Evolutionary conservation across 1,139 yeast genomes (phyloP), one percentile per base, ranked within the genome.

Genomic region (Diutina catenulata): DNA sequence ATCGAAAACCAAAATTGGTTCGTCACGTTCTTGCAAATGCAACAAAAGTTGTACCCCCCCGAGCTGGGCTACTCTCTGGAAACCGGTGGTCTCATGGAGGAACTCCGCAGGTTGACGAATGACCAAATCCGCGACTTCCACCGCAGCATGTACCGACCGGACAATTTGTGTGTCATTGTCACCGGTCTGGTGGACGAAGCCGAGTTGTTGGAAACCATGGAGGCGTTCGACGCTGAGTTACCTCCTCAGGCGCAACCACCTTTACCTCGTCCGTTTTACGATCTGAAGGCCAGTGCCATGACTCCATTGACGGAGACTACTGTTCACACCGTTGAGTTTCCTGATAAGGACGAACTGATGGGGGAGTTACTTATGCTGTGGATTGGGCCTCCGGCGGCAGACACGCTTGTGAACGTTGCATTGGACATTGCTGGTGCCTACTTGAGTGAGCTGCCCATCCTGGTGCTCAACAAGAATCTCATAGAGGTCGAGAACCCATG

Each of bases 61-160:
- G 61, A 69, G 3, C 80, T 91, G 21, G 95, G 94, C 2, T 93
- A 87, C 51, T 74, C 91, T 7, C 79, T 94, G 5, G 96, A 93
- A 56, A 88, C 98, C 6, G 98, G 99, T 36, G 99, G 99, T 0
- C 59, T 86, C 33, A 76, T 86, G 61, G 67, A 70, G 14, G 87
- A 84, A 43, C 68, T 93, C 45, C 74, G 97, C 43, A 68, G 65
- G 5, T 66, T 93, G 48, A 71, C 82, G 1, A 80, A 77, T 48
- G 81, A 78, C 1, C 77, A 80, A 39, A 91, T 93, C 45, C 68
- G 79, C 46, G 59, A 75, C 14, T 93, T 86, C 52, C 97, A 93
- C 56, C 61, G 67, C 26, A 56, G 61, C 14, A 62, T 75, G 53
- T 93, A 93, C 57, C 69, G 91, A 38, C 86, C 96, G 1, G 87